Percentiles rank a stretch among this genome's conserved stretches.
These are phyloP conservation scores for Allomyces macrogynus DNA, from an alignment of 192 early-diverging fungal species.

Conservation along the genomic window DNA sequence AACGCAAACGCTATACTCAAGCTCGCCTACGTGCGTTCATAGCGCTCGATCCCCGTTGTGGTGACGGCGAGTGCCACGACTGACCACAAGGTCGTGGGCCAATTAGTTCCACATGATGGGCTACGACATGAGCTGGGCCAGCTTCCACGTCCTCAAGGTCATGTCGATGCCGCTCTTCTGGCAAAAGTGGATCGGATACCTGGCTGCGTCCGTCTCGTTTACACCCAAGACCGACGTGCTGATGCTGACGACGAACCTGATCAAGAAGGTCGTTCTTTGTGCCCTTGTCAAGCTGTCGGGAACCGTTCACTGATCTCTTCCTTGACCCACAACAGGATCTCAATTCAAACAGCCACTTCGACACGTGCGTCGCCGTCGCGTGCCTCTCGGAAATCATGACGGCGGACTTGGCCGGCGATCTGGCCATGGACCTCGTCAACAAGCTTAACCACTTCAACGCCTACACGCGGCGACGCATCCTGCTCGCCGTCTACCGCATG, in stretches of 20 bases:
- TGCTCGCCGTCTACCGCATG: constrained; percentile 69
- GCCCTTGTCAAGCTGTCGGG: neutral
- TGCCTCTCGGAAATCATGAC: constrained; percentile 83
- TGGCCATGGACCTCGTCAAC: constrained; percentile 62
- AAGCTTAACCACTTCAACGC: constrained; percentile 84
- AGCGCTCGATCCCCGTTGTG: neutral
- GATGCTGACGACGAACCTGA: constrained; percentile 89
- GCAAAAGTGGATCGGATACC: constrained; percentile 79
- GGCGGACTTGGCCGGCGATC: constrained; percentile 68
- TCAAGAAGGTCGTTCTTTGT: constrained; percentile 54
- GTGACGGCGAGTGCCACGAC: neutral
- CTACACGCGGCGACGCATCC: constrained; percentile 79
- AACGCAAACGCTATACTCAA: constrained; percentile 81
- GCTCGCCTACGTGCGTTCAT: constrained; percentile 41
- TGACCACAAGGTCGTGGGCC: neutral
- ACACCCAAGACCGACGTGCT: constrained; percentile 82
- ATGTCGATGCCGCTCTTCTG: constrained; percentile 75
- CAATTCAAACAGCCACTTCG: constrained; percentile 55
- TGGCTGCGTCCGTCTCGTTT: constrained; percentile 77
- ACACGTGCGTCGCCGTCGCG: constrained; percentile 77
- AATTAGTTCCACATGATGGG: constrained; percentile 83
- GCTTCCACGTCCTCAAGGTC: constrained; percentile 88
- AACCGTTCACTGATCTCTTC: neutral
- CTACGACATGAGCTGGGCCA: constrained; percentile 92
- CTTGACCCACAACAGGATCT: constrained; percentile 45